Percentiles rank a stretch among this genome's conserved stretches.
Conservation (phyloP, 139 green algal genomes). For the Chlorella sp. region DNA sequence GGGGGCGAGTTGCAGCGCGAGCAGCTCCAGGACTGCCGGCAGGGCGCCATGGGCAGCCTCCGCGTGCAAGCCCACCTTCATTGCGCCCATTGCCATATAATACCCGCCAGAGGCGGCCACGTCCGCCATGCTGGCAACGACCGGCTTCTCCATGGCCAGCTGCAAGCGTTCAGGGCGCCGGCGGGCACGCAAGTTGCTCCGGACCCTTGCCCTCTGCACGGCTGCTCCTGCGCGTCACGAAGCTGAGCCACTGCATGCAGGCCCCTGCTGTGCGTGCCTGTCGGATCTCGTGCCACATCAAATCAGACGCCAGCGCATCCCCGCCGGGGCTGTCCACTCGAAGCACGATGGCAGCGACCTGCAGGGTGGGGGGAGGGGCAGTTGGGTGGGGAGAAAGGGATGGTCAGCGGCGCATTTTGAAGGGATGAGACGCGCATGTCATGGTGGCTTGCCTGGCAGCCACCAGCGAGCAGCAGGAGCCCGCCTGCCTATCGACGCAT, state of each 20-base stretch:
- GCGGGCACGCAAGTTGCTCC: not conserved
- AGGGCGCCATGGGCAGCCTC: not conserved
- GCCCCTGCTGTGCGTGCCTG: too few relatives aligned
- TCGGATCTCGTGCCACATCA: constrained; percentile 93
- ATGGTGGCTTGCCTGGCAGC: too few relatives aligned
- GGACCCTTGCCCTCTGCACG: too few relatives aligned
- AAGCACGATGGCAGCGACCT: constrained; percentile 79
- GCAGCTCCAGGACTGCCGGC: too few relatives aligned
- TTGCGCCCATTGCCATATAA: constrained; percentile 91
- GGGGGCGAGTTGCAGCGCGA: too few relatives aligned
- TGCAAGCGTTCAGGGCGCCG: not conserved
- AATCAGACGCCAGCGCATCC: constrained; percentile 90
- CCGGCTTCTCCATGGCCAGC: constrained; percentile 78
- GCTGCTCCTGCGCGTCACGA: too few relatives aligned
- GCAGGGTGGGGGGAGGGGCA: not conserved
- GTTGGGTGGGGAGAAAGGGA: not conserved
- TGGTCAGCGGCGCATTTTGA: too few relatives aligned
- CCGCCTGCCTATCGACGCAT: too few relatives aligned
- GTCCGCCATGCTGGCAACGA: constrained; percentile 93
- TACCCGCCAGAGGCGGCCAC: constrained; percentile 92
- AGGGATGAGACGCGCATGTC: too few relatives aligned
- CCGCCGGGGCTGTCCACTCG: constrained; percentile 88
- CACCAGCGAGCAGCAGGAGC: too few relatives aligned
- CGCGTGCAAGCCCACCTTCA: constrained; percentile 48
- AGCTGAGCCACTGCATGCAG: too few relatives aligned